Conservation (phyloP, 176 grass and related monocot genomes). For the Triticum urartu region DNA sequence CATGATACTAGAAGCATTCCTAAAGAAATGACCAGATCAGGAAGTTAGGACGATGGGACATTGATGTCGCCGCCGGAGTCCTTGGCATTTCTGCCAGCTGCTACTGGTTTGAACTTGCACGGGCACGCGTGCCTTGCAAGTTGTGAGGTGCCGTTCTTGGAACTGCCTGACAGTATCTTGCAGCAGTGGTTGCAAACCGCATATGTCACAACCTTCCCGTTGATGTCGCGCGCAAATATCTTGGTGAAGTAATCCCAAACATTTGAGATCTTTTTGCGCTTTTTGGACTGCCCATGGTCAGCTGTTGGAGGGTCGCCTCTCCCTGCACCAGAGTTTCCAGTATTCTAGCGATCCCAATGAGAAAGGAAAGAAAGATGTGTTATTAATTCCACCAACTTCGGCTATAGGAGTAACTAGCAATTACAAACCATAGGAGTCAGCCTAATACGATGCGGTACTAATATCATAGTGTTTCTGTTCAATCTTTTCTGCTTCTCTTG, state of each 20-base stretch:
- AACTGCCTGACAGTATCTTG: background rate
- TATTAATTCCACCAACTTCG: background rate
- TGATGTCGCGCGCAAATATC: background rate
- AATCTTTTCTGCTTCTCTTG: too few relatives aligned
- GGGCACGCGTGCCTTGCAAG: background rate
- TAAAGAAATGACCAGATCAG: too few relatives aligned
- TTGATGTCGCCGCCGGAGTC: fast-evolving
- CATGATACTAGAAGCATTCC: too few relatives aligned
- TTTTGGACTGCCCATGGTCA: background rate
- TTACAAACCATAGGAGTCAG: too few relatives aligned
- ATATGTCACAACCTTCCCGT: background rate
- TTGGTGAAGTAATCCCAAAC: constrained; percentile 11
- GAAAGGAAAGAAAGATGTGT: background rate
- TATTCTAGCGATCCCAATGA: background rate
- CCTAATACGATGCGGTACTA: too few relatives aligned
- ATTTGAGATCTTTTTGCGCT: background rate
- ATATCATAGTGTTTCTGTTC: too few relatives aligned
- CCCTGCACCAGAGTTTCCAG: background rate
- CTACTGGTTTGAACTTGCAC: background rate
- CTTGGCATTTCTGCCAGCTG: background rate
- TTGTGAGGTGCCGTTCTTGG: background rate
- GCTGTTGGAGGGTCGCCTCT: background rate
- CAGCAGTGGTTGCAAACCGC: background rate
- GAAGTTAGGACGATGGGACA: too few relatives aligned
- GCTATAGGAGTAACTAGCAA: too few relatives aligned